Base-by-base conservation (phyloP, 257 asterid species). In the Gardenia jasminoides region DNA sequence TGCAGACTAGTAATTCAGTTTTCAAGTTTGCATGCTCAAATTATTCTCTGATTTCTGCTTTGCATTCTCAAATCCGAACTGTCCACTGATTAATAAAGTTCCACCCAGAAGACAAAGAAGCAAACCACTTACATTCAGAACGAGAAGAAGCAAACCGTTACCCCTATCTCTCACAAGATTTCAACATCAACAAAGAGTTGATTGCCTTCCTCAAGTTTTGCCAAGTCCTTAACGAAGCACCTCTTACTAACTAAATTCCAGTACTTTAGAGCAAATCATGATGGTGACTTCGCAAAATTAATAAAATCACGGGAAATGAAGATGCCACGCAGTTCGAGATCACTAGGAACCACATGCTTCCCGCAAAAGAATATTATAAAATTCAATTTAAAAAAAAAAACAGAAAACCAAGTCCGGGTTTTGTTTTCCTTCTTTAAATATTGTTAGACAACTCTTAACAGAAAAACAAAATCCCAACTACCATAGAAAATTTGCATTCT, bases 341-440 rank as follows among this genome's bases (percentile, higher is more conserved):
- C 64, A 26, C 76, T 26, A 30, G 7, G 76, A 59, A 61, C 70
- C 78, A 75, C 78, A 59, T 75, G 70, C 78, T 59, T 59, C 41
- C 70, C 28, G 20, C 70, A 75, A 58, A 75, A 6, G 20, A n/a
- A 41, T 39, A 41, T 1, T 36, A 43, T 41, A 41, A 26, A 41
- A 75, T 74, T 39, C 12, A 44, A 8, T 13, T 28, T 28, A 62
- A 31, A 59, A 39, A 39, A 43, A 22, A 36, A 62, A 31, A 59
- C 24, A 39, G 24, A 22, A 36, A 6, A 43, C 56, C 31, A 70
- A 43, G 50, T 22, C 52, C 36, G 3, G 43, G 19, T 22, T 69
- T 41, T 44, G 13, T 0, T 5, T 43, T 44, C 28, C 5, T n/a
- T 6, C 6, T 26, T 47, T 10, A 3, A n/a, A 5, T 26, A 62